phyloP scores from a whole-genome alignment of 495 filamentous ascomycete species.

The Lophiostoma macrostomum region DNA sequence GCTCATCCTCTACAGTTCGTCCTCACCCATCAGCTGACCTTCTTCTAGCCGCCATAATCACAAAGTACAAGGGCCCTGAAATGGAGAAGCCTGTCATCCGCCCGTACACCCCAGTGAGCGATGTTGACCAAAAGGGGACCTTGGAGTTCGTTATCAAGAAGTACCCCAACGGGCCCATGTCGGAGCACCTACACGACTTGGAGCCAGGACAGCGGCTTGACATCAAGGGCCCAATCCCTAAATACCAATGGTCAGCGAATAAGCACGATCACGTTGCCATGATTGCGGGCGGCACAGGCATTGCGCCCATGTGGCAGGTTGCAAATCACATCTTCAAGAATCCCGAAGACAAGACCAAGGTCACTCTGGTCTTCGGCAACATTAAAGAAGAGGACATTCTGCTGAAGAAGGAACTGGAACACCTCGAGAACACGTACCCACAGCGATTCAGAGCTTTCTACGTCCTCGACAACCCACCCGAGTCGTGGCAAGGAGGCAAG shows the following conservation, averaged over 20 bases:
- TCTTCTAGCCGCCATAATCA: slow-evolving; percentile 66
- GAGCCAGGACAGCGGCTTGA: slow-evolving; percentile 72
- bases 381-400: slow-evolving; percentile 82
- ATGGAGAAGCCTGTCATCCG: slow-evolving; percentile 80
- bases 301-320: slow-evolving; percentile 93
- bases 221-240: slow-evolving; percentile 92
- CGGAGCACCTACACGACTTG: slow-evolving; percentile 80
- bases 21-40: slow-evolving; percentile 6
- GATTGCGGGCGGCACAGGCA: slow-evolving; percentile 92
- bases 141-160: slow-evolving; percentile 88
- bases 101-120: slow-evolving; percentile 88
- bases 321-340: slow-evolving; percentile 84
- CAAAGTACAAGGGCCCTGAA: slow-evolving; percentile 76
- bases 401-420: slow-evolving; percentile 73
- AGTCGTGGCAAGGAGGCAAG: slow-evolving; percentile 70
- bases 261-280: slow-evolving; percentile 93
- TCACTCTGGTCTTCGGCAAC: slow-evolving; percentile 91
- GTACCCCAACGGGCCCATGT: slow-evolving; percentile 90
- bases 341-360: slow-evolving; percentile 93
- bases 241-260: slow-evolving; percentile 88
- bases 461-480: slow-evolving; percentile 80
- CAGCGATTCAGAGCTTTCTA: slow-evolving; percentile 90
- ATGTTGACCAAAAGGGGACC: slow-evolving; percentile 74
- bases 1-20: slow-evolving; percentile 25
- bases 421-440: slow-evolving; percentile 90